Conservation (phyloP, 192 early-diverging fungal species). For the Glomus cerebriforme region DNA sequence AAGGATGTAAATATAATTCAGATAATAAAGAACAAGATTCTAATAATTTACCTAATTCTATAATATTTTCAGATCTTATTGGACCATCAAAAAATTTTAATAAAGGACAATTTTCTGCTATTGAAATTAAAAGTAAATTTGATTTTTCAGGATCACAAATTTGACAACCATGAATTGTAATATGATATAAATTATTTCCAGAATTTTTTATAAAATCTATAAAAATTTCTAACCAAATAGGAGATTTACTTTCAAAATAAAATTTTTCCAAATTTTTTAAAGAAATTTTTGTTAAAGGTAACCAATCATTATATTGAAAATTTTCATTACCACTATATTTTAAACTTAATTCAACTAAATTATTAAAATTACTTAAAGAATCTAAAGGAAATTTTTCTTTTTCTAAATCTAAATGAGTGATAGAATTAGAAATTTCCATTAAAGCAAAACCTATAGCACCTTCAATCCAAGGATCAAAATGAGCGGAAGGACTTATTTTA, state of each 20-base stretch:
- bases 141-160: not conserved
- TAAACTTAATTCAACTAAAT: not conserved
- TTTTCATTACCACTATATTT: not conserved
- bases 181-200: not conserved
- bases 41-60: not conserved
- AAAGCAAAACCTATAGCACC: not conserved
- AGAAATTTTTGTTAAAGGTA: not conserved
- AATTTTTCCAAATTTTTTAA: not conserved
- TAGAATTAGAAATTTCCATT: not conserved
- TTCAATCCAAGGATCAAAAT: not conserved
- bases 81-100: not conserved
- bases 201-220: not conserved
- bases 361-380: not conserved
- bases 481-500: not conserved
- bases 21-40: not conserved
- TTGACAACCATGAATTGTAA: not conserved
- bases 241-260: not conserved
- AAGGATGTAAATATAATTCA: not conserved
- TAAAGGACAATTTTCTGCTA: not conserved
- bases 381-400: not conserved
- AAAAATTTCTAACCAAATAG: not conserved
- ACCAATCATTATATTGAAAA: not conserved
- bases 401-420: not conserved
- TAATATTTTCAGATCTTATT: not conserved
- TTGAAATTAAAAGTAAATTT: not conserved